These are phyloP conservation scores for Pythium inflatum DNA, from an alignment of 352 stramenopile species.

Conservation along the genomic window DNA sequence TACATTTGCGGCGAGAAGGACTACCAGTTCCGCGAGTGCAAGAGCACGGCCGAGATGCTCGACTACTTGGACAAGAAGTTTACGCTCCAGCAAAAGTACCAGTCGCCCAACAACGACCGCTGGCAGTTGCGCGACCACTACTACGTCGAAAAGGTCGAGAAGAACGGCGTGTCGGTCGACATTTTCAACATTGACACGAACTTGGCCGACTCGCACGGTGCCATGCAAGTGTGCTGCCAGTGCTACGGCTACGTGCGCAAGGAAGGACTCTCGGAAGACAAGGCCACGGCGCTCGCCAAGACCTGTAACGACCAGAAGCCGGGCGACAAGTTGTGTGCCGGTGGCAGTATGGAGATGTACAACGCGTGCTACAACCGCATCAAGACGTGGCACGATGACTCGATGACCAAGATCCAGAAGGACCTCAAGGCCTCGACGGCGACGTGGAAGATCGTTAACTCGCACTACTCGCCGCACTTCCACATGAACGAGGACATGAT, in stretches of 20 bases:
- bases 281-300: slow-evolving; percentile 60
- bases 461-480: slow-evolving; percentile 89
- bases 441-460: slow-evolving; percentile 89
- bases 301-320: slow-evolving; percentile 73
- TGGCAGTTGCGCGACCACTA: slow-evolving; percentile 87
- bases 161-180: slow-evolving; percentile 82
- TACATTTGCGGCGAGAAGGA: slow-evolving; percentile 88
- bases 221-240: slow-evolving; percentile 87
- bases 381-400: slow-evolving; percentile 81
- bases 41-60: slow-evolving; percentile 68
- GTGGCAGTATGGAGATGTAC: slow-evolving; percentile 72
- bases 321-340: slow-evolving; percentile 74
- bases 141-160: slow-evolving; percentile 80
- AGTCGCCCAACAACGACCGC: slow-evolving; percentile 74
- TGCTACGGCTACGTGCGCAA: slow-evolving; percentile 87
- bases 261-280: slow-evolving; percentile 45
- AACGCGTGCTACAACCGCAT: slow-evolving; percentile 74
- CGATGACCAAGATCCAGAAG: slow-evolving; percentile 65
- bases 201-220: slow-evolving; percentile 82
- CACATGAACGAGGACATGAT: slow-evolving; percentile 90
- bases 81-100: slow-evolving; percentile 78
- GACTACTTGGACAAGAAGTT: slow-evolving; percentile 87
- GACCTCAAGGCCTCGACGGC: slow-evolving; percentile 73
- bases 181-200: slow-evolving; percentile 92
- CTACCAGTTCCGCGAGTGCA: slow-evolving; percentile 85